Base-by-base conservation (phyloP, 345 rosid genomes). In the Citrus inodora region DNA sequence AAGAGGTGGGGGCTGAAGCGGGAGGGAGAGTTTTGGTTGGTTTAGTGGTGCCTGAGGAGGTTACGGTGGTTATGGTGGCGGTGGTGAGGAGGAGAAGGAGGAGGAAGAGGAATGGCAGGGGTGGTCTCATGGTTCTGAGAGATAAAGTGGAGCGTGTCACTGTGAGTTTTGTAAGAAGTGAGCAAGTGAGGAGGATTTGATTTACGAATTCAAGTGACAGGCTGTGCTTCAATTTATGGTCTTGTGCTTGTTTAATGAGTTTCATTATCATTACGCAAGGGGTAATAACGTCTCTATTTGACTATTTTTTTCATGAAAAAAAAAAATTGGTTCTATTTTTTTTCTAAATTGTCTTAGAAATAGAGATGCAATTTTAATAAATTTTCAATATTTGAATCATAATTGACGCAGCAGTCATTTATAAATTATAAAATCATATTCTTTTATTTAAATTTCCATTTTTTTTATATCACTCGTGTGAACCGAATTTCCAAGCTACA, bases 81-180 rank as follows among this genome's bases (percentile, higher is more conserved):
- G 25, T 1, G 63, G 14, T 4, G 55, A 35, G 22, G 40, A 71
- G 1, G 73, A 48, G 0, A 13, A 25, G 38, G 70, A 33, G 16
- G 78, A 76, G 27, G 63, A 68, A 32, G 24, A 51, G 63, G 66
- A 55, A n/a, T 7, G 78, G 68, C 21, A 71, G 72, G 25, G 79
- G 83, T 24, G 75, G 85, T 38, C 71, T 80, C 94, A 92, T 92
- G 79, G 86, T 70, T 71, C 24, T n/a, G 62, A n/a, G 79, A 70
- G 80, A 48, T 80, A 3, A 13, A 83, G 77, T 24, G 0, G 67
- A 80, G 88, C 33, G 56, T 30, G 55, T 7, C 17, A 13, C 17
- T 46, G 5, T 67, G 67, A 40, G 68, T 58, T 9, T 10, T 30
- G 76, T 40, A 70, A 32, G 72, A 2, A 65, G 51, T 42, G 80